Evolutionary conservation across 2,329 filamentous ascomycete genomes (phyloP).

Genomic region (Colletotrichum echinochloae): DNA sequence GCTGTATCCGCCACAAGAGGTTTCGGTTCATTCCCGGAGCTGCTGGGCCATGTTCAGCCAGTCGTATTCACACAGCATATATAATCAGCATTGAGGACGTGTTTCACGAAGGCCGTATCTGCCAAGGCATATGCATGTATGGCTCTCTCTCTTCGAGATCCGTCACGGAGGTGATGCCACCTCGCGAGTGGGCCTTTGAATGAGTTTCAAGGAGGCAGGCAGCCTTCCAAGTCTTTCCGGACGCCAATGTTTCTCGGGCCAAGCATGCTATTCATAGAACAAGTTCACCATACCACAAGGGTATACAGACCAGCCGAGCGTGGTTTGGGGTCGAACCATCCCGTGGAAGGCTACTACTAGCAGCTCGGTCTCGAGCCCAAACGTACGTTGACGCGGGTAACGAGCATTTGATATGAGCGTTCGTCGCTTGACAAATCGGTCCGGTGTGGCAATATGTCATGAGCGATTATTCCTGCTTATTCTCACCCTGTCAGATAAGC

Average conservation of each 20-base stretch:
- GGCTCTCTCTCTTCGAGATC: neutral
- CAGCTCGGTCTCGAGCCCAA: no score
- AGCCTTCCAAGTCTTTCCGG: neutral
- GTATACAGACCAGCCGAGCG: no score
- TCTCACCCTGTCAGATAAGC: neutral
- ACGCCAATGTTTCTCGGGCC: neutral
- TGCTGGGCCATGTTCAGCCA: neutral
- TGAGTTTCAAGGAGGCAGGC: no score
- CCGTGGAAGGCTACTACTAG: neutral
- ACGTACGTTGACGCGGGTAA: neutral
- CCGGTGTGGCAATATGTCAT: neutral
- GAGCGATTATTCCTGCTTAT: neutral
- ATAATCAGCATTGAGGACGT: neutral
- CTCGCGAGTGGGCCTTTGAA: neutral
- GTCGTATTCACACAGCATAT: neutral
- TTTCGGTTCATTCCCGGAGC: conserved; percentile 21
- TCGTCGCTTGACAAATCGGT: neutral
- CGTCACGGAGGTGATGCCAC: conserved; percentile 2
- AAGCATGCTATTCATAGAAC: neutral
- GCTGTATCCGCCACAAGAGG: neutral
- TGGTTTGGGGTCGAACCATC: neutral
- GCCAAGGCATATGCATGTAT: conserved; percentile 10
- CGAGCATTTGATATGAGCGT: neutral
- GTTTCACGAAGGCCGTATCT: conserved; percentile 34
- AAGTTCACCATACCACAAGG: neutral